Evolutionary conservation across 257 asterid species (phyloP), one percentile per base, ranked within the genome.

Genomic region (Eucommia ulmoides): DNA sequence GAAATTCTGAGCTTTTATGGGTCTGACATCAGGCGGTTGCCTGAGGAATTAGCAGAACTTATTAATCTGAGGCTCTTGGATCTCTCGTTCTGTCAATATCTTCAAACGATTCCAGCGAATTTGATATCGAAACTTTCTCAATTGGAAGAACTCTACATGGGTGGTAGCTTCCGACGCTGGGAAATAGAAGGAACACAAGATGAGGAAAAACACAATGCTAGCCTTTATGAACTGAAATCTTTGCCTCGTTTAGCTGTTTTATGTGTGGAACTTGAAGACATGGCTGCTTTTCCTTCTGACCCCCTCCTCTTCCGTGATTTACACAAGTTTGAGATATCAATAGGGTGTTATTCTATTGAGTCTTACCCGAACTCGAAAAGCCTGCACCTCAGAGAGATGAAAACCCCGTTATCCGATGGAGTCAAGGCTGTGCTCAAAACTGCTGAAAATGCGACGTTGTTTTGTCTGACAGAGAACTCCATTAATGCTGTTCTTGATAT

Each of bases 111-210:
- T 44, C 65, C 59, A 20, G 9, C 51, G 1, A 53, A 35, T 19
- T 14, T 45, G 52, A 8, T 52, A 8, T 45, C 41, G 1, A 11
- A 19, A 9, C 20, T 52, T 0, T 25, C 8, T 6, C 33, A 17
- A 23, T 33, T 60, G 20, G 65, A 52, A 35, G 65, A 52, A 25
- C 21, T 60, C 4, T 60, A 52, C 26, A 50, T 60, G 59, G 58
- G 48, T 14, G 47, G 41, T 16, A 20, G 52, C 29, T 58, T 38
- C 24, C 3, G 12, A 11, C 19, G 38, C 23, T 58, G 54, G 50
- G 56, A 16, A 10, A 26, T 38, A 21, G 51, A 33, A 33, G 42
- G 42, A 33, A 33, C 42, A 8, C n/a, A 33, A 33, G 1, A 33
- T 2, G n/a, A n/a, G n/a, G 42, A 33, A 33, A 33, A 17, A 2